Evolutionary conservation across 805 yeast species (phyloP), one percentile per base, ranked within the genome.

Genomic region (Spathaspora hagerdaliae): DNA sequence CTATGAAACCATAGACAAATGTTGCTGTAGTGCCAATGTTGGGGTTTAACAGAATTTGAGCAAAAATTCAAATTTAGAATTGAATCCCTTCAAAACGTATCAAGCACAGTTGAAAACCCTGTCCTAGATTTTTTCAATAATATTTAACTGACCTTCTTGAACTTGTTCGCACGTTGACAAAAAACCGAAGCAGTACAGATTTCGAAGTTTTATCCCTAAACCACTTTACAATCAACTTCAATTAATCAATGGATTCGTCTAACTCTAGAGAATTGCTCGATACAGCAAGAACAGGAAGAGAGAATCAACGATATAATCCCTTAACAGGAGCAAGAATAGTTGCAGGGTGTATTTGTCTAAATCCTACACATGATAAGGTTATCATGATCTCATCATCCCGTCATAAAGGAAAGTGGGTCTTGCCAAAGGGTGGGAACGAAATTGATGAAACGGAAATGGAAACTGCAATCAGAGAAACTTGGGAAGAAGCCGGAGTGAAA

Each of bases 401-500:
- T 6, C 82, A 81, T 51, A 75, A 73, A 36, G 78, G 80, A 47
- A 75, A 75, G 53, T 92, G 96, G 96, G 87, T 94, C 7, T 64
- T 94, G 4, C 99, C 99, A 5, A 94, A 94, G 62, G 99, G 99
- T 31, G 99, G 99, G 1, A 82, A 91, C 35, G 99, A 94, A 64
- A 60, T 61, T 27, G 99, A 94, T 63, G 99, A 88, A 63, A 64
- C 68, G 4, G 75, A 70, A 36, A 63, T 60, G 7, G 60, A 66
- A 4, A 68, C 87, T 5, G 97, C 97, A 0, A 69, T 76, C 13
- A 73, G 99, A 48, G 99, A 94, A 60, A 87, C 96, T 0, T 94
- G 99, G 99, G 99, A 94, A 63, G 99, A 94, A 66, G 94, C 96
- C 0, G 99, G 99, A 0, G 87, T 87, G 24, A 77, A 76, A 32